Conservation (phyloP, 2,329 filamentous ascomycete genomes). For the Botryotinia globosa region DNA sequence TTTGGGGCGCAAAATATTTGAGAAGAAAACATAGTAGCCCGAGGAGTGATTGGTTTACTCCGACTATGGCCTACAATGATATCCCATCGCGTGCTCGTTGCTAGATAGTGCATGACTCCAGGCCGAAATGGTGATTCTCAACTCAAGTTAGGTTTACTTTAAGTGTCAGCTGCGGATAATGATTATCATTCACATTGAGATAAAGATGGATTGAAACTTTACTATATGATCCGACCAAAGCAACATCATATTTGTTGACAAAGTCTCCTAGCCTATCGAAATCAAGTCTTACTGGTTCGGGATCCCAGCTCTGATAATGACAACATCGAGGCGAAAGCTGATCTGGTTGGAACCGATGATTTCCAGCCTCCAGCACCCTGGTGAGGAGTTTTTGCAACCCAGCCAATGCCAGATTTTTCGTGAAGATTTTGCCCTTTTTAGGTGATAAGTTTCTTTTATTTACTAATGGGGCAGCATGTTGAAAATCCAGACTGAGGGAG, state of each 20-base stretch:
- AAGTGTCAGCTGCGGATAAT: no score
- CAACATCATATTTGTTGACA: no score
- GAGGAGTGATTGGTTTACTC: neutral
- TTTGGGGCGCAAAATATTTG: neutral
- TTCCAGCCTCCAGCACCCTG: neutral
- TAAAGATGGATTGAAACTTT: neutral
- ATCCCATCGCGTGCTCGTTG: neutral
- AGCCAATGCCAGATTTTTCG: neutral
- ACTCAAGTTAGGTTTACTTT: neutral
- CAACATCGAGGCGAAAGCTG: neutral
- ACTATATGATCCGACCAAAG: neutral
- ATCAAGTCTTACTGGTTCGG: no score
- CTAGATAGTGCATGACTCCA: neutral
- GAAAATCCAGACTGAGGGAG: neutral
- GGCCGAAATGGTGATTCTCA: neutral
- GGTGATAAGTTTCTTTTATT: neutral
- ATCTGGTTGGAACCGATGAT: neutral
- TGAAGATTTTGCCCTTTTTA: neutral
- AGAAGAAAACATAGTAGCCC: neutral
- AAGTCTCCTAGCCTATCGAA: neutral
- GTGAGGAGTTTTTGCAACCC: neutral
- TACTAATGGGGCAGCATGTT: neutral
- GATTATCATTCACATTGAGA: neutral
- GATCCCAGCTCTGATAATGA: neutral
- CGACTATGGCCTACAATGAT: neutral